Percentiles rank a stretch among this genome's conserved stretches.
phyloP scores from a whole-genome alignment of 305 asterid genomes.

The Solanum chacoense region DNA sequence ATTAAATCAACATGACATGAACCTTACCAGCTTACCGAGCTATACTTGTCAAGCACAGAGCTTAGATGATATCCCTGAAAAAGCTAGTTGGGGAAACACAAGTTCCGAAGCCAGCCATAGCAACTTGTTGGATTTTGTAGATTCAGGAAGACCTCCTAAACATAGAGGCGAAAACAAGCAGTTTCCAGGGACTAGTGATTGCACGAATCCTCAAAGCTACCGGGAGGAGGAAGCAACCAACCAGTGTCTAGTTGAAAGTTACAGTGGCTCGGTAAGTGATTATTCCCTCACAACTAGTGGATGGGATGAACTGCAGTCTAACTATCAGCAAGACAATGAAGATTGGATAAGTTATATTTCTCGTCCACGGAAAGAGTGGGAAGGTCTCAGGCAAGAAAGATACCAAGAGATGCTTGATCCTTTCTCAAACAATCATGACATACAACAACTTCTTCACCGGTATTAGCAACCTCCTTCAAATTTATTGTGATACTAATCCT shows the following conservation, averaged over 20 bases:
- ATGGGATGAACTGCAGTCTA: constrained; percentile 49
- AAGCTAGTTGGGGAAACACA: constrained; percentile 14
- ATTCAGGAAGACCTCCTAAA: constrained; percentile 2
- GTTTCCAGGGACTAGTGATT: constrained; percentile 6
- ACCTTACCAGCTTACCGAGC: background rate
- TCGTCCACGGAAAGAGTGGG: constrained; percentile 90
- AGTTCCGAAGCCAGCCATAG: constrained; percentile 7
- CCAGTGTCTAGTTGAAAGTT: constrained; percentile 26
- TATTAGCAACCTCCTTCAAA: background rate
- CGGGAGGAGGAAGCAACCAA: constrained; percentile 6
- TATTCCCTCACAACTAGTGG: constrained; percentile 30
- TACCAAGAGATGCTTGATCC: constrained; percentile 92
- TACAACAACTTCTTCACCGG: constrained; percentile 69
- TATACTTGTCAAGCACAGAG: background rate
- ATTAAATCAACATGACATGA: background rate
- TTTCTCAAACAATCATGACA: constrained; percentile 53
- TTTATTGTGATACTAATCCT: background rate
- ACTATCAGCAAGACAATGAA: constrained; percentile 18
- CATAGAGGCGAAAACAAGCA: background rate
- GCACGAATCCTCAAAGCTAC: constrained; percentile 11
- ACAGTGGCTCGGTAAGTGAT: constrained; percentile 33
- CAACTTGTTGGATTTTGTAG: constrained; percentile 6
- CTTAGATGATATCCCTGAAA: constrained; percentile 9
- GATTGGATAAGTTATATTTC: constrained; percentile 77
- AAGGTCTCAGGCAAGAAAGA: constrained; percentile 72